Conservation (phyloP, 1,139 yeast species). For the Hyphopichia wangnamkhiaoensis region DNA sequence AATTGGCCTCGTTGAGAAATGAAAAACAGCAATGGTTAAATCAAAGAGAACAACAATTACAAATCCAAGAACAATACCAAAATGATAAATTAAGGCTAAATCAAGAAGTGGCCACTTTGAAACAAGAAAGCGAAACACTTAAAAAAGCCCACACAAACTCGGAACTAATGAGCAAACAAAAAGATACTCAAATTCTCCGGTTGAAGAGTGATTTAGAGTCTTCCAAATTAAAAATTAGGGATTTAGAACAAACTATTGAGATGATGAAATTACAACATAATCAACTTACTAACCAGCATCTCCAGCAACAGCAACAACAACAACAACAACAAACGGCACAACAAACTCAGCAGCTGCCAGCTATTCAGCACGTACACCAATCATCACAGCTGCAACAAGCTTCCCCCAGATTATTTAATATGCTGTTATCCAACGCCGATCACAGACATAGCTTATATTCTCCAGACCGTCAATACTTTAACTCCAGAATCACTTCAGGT, state of each 20-base stretch:
- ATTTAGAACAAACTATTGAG: constrained; percentile 54
- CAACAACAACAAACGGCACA: constrained; percentile 6
- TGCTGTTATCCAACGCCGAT: background rate
- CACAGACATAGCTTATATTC: constrained; percentile 3
- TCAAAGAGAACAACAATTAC: constrained; percentile 41
- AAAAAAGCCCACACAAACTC: constrained; percentile 54
- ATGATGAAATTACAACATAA: constrained; percentile 39
- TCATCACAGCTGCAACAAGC: background rate
- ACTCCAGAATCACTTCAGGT: constrained; percentile 29
- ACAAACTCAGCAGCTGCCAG: background rate
- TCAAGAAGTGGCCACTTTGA: constrained; percentile 35
- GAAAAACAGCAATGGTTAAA: constrained; percentile 56
- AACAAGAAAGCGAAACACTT: constrained; percentile 22
- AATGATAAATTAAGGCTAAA: constrained; percentile 44
- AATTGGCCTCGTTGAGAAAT: constrained; percentile 50
- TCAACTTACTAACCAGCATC: constrained; percentile 9
- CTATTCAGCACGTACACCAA: no score
- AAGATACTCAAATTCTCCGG: constrained; percentile 65
- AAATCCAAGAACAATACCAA: constrained; percentile 41
- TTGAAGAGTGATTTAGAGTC: constrained; percentile 61
- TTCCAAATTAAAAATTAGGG: constrained; percentile 47
- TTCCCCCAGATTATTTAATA: background rate
- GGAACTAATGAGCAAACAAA: constrained; percentile 56
- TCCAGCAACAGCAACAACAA: constrained; percentile 10
- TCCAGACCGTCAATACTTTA: constrained; percentile 2